Base-by-base conservation (phyloP, 345 rosid species). In the Brassica incana region DNA sequence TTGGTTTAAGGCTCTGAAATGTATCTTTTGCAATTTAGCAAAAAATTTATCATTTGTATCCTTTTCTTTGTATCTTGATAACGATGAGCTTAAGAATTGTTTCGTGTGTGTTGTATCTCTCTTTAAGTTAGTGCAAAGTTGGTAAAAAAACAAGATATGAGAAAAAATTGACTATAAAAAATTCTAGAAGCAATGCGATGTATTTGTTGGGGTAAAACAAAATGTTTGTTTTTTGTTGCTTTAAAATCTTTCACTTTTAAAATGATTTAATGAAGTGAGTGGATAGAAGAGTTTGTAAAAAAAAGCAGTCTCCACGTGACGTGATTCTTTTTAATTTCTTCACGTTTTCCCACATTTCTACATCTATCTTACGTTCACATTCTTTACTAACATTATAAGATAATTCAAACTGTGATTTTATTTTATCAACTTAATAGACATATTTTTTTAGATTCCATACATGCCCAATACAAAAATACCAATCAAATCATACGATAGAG, bases 231-330 rank as follows among this genome's bases (percentile, higher is more conserved):
- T 60, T 8, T 8, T 18, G 36, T 52, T 78, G 56, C 45, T 71
- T 61, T 30, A 1, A 45, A 32, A 61, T 15, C 36, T 45, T 20
- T 56, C 30, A 67, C 70, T 18, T 74, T 68, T 6, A 1, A 79
- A 67, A 79, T 73, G 78, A 74, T 67, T 72, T 68, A 66, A 73
- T 76, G 69, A 68, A 66, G 65, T 74, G 72, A 67, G 74, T 65
- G 73, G 77, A 71, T 64, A 72, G 7, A 52, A 35, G 68, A 50
- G 74, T 59, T 65, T 69, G 56, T 23, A 15, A 70, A 69, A 40
- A 40, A 78, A 40, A 78, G 72, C 81, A 71, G 72, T 78, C 81
- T 59, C 52, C 67, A 78, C 77, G 81, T 78, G 81, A 65, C 48
- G 81, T 78, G 77, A 78, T 78, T 65, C 71, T 36, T 65, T 35